Conservation (phyloP, 2,329 filamentous ascomycete species). For the Scleromitrula shiraiana region DNA sequence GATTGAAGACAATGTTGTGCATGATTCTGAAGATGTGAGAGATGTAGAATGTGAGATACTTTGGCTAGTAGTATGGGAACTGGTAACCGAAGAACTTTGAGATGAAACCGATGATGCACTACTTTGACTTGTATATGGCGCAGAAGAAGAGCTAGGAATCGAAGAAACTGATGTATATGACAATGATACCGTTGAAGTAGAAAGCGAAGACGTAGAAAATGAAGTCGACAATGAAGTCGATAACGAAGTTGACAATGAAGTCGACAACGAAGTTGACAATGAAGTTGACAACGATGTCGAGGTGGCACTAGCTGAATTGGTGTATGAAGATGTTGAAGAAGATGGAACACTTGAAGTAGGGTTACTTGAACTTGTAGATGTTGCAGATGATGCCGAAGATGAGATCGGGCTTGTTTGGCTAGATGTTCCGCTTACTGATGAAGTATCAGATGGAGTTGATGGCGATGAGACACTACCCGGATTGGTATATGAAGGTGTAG, state of each 20-base stretch:
- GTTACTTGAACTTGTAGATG: background rate
- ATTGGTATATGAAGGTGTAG: no score
- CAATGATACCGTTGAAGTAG: background rate
- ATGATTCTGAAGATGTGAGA: background rate
- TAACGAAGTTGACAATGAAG: background rate
- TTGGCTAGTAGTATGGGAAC: no score
- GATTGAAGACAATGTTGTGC: background rate
- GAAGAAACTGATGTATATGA: background rate
- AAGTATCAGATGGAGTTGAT: background rate
- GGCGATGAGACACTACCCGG: no score
- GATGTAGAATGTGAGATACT: no score
- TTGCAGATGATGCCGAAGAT: background rate
- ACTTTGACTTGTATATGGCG: background rate
- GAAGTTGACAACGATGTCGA: background rate
- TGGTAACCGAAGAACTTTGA: background rate
- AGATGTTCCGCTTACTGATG: no score
- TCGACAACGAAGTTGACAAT: conserved; percentile 2
- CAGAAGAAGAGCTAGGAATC: background rate
- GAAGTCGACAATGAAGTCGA: background rate
- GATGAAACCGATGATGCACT: background rate
- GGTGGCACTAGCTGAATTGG: background rate
- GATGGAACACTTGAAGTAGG: conserved; percentile 1
- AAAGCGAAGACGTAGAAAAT: background rate
- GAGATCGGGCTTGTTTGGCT: background rate
- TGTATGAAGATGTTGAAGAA: conserved; percentile 3